Base-by-base conservation (phyloP, 331 rosid species). In the Stylosanthes scabra region DNA sequence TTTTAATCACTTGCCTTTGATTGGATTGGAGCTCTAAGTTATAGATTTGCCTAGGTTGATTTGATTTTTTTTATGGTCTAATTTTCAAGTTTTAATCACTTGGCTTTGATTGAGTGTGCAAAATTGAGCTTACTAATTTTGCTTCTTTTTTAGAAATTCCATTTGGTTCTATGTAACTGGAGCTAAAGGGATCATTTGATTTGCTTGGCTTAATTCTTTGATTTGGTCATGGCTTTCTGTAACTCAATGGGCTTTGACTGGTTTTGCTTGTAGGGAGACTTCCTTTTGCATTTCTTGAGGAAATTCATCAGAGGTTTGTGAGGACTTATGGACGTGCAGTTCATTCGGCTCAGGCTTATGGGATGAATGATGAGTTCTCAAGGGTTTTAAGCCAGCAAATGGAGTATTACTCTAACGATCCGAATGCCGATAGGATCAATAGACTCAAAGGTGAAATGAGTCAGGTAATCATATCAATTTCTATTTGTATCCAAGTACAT, bases 401-500 rank as follows among this genome's bases (percentile, higher is more conserved):
- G 81, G 98, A 95, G 69, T 90, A 90, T 77, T 95, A 86, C 74
- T 88, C 99, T 7, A 92, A 41, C 63, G 99, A 95, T 70, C 99
- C 99, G 12, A 95, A 92, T 74, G 98, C 98, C 3, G 98, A 95
- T 80, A 84, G 91, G 86, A 92, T 95, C 64, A 92, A 92, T 74
- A 88, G 99, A 13, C 84, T 95, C 56, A 92, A 88, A 85, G 99
- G 99, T 65, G 99, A 95, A 92, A 95, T 95, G 99, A 84, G 90
- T 70, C 99, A 95, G 99, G 99, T 94, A 66, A 76, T 37, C 7
- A 14, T 46, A 46, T 11, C 39, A 34, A 34, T 34, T 34, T 2
- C 39, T 34, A 34, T 34, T 34, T 34, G 39, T 34, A 34, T 34
- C 39, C 39, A 4, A 34, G 5, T 34, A 2, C 39, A 34, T 34